A percentile compares a stretch with the other conserved stretches of the same genome.
Conservation (phyloP, 169 alveolate species). For the Blepharisma undulans region DNA sequence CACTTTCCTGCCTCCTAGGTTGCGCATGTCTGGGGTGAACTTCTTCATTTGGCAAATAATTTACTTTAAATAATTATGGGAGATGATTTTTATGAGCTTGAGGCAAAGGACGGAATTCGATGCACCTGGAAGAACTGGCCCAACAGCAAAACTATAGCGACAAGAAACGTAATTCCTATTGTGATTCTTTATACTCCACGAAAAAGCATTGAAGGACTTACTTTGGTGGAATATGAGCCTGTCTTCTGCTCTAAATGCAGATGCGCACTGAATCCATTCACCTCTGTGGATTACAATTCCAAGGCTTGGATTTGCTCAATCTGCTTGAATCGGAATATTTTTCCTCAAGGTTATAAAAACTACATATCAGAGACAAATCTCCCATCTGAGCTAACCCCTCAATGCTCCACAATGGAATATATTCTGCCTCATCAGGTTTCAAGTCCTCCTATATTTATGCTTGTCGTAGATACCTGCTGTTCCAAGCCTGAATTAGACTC, state of each 20-base stretch:
- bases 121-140: constrained; percentile 84
- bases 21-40: constrained; percentile 32
- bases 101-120: constrained; percentile 71
- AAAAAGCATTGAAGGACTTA: constrained; percentile 73
- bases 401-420: constrained; percentile 83
- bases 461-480: constrained; percentile 71
- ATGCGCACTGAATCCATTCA: constrained; percentile 77
- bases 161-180: constrained; percentile 78
- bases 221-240: constrained; percentile 81
- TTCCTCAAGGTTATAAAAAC: constrained; percentile 80
- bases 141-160: constrained; percentile 62
- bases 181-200: constrained; percentile 77
- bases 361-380: constrained; percentile 78
- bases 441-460: constrained; percentile 65
- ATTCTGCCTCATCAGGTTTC: constrained; percentile 53
- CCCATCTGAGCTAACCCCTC: constrained; percentile 81
- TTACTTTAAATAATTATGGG: neutral
- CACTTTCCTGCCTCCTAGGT: constrained; percentile 29
- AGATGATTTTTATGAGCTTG: neutral
- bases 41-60: constrained; percentile 14
- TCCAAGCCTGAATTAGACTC: constrained; percentile 67
- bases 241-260: constrained; percentile 74
- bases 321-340: constrained; percentile 73
- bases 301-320: constrained; percentile 84
- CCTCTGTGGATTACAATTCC: constrained; percentile 76